Evolutionary conservation across 225 moss, liverwort and hornwort genomes (phyloP).

Genomic region (Takakia lepidozioides): DNA sequence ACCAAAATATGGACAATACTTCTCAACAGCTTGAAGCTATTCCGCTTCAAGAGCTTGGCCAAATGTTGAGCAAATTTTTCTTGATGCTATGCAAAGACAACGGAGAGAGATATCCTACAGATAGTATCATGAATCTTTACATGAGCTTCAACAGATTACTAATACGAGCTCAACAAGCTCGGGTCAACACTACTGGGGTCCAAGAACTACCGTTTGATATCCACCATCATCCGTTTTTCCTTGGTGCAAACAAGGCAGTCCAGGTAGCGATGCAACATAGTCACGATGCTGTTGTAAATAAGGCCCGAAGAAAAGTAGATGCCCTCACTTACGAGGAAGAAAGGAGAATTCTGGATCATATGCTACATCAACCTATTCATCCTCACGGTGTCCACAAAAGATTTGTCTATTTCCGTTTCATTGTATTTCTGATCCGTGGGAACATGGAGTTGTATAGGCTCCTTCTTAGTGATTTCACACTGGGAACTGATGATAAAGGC

Average conservation of each 20-base stretch:
- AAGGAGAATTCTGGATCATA: background rate
- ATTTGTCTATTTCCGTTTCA: slow-evolving; percentile 1
- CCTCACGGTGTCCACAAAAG: background rate
- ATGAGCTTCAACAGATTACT: background rate
- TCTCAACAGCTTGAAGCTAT: background rate
- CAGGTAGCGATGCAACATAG: background rate
- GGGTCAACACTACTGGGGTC: background rate
- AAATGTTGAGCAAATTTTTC: too few species aligned
- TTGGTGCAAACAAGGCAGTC: background rate
- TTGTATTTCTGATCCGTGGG: too few species aligned
- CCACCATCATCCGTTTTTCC: background rate
- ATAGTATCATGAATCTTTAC: background rate
- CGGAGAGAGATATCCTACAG: background rate
- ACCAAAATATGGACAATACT: background rate
- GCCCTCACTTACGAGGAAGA: background rate
- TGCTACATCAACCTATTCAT: background rate
- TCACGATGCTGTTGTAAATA: background rate
- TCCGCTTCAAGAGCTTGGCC: background rate
- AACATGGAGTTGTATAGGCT: background rate
- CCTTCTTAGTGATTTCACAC: background rate
- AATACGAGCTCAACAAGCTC: background rate
- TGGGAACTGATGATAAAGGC: background rate
- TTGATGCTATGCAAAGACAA: background rate
- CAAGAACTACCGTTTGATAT: background rate
- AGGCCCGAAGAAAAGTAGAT: background rate